Evolutionary conservation across 441 rosid species (phyloP).

Genomic region (Pelargonium cotyledonis): DNA sequence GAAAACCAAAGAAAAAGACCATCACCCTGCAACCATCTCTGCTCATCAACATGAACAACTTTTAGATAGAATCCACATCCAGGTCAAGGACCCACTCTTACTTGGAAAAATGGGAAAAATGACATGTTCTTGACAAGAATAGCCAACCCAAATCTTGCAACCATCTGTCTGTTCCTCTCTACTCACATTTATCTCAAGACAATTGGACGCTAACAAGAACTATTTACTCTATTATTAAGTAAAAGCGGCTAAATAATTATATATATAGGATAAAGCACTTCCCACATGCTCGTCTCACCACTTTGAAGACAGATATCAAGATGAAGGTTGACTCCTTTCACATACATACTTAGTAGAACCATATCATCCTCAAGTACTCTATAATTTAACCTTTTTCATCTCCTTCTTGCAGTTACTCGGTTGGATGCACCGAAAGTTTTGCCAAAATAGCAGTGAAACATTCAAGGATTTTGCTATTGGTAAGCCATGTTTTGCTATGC

Average conservation of each 20-base stretch:
- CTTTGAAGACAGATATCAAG: slow-evolving; percentile 21
- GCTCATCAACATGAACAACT: slow-evolving; percentile 13
- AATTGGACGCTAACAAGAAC: slow-evolving; percentile 18
- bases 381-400: slow-evolving; percentile 14
- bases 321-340: slow-evolving; percentile 44
- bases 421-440: slow-evolving; percentile 81
- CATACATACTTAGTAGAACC: neutral
- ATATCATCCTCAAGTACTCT: slow-evolving; percentile 5
- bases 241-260: slow-evolving; percentile 15
- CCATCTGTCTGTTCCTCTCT: slow-evolving; percentile 53
- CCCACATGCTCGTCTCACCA: slow-evolving; percentile 15
- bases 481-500: slow-evolving; percentile 25
- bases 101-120: slow-evolving; percentile 38
- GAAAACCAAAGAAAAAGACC: slow-evolving; percentile 7
- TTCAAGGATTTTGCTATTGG: slow-evolving; percentile 58
- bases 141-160: slow-evolving; percentile 47
- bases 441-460: slow-evolving; percentile 52
- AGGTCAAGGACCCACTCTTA: slow-evolving; percentile 40
- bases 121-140: slow-evolving; percentile 40
- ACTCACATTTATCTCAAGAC: slow-evolving; percentile 32
- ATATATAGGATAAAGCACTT: slow-evolving; percentile 21
- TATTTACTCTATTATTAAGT: slow-evolving; percentile 22
- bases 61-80: neutral
- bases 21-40: neutral
- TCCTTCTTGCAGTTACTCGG: slow-evolving; percentile 55